phyloP scores from a whole-genome alignment of 257 asterid species.

The Craterostigma plantagineum region DNA sequence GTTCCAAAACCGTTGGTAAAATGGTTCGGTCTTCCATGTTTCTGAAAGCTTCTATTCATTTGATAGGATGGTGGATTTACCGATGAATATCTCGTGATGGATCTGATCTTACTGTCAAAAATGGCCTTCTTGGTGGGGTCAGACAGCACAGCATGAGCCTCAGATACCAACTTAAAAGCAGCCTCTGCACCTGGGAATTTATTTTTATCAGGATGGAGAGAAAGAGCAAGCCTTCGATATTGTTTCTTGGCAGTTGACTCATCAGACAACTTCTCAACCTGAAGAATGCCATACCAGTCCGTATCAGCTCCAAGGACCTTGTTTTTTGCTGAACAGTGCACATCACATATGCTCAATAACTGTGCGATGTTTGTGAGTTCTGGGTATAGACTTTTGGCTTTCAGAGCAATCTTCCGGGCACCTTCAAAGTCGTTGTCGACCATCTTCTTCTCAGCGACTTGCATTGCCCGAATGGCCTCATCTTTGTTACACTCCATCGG shows the following conservation, averaged over 20 bases:
- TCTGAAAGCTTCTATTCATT: constrained; percentile 7
- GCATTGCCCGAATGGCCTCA: constrained; percentile 53
- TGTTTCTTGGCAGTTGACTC: constrained; percentile 35
- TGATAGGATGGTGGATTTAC: constrained; percentile 12
- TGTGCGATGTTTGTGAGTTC: constrained; percentile 40
- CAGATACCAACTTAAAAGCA: constrained; percentile 47
- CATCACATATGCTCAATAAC: constrained; percentile 38
- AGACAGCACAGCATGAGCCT: constrained; percentile 41
- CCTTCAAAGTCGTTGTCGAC: constrained; percentile 34
- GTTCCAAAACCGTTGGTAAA: constrained; percentile 12
- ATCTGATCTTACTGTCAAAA: constrained; percentile 30
- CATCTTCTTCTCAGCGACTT: constrained; percentile 50
- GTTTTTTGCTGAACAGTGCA: constrained; percentile 39
- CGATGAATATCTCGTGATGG: constrained; percentile 10
- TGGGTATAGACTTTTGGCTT: constrained; percentile 43
- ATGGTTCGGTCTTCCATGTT: constrained; percentile 10
- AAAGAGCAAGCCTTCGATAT: constrained; percentile 38
- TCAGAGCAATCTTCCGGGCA: constrained; percentile 36
- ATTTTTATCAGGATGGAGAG: constrained; percentile 65
- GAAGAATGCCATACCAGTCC: constrained; percentile 53
- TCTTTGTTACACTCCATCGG: constrained; percentile 61
- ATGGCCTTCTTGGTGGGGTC: constrained; percentile 24
- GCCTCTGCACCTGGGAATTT: constrained; percentile 47
- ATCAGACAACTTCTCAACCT: constrained; percentile 33
- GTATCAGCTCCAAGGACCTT: constrained; percentile 29